These are phyloP conservation scores for Tylopilus sp. DNA, from an alignment of 1,284 basidiomycete species.

Conservation along the genomic window DNA sequence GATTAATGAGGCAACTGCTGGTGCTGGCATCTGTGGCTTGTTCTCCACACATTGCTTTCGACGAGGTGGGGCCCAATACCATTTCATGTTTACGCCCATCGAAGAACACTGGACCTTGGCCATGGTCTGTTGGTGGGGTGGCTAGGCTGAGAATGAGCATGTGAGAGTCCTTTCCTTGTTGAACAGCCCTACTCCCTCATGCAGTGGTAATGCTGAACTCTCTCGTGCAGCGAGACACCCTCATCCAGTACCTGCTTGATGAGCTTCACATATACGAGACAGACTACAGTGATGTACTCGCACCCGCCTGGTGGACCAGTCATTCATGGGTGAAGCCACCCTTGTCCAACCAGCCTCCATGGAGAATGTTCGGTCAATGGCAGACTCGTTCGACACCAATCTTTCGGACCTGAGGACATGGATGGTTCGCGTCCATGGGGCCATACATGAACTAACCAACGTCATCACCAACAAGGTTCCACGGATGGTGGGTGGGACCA, in stretches of 20 bases:
- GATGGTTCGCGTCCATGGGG: neutral
- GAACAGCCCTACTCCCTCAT: too few species aligned
- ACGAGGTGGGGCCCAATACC: too few species aligned
- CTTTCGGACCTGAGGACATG: neutral
- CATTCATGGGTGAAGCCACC: neutral
- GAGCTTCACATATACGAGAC: constrained; percentile 30
- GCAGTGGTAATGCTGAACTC: neutral
- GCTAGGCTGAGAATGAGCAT: too few species aligned
- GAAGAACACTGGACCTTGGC: too few species aligned
- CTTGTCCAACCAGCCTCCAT: neutral
- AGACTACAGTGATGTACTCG: neutral
- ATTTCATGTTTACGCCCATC: too few species aligned
- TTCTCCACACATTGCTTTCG: too few species aligned
- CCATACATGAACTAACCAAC: neutral
- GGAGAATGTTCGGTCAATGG: neutral
- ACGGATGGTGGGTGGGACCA: too few species aligned
- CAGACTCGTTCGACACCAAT: neutral
- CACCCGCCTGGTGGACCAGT: neutral
- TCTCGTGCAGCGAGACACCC: constrained; percentile 25
- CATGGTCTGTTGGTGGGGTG: too few species aligned
- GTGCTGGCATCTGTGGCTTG: too few species aligned
- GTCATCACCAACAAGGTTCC: too few species aligned
- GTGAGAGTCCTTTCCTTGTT: too few species aligned
- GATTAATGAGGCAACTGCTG: too few species aligned
- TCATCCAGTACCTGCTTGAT: constrained; percentile 35